A percentile compares a stretch with the other conserved stretches of the same genome.
Evolutionary conservation across 2,329 filamentous ascomycete genomes (phyloP).

Genomic region (Talaromyces albobiverticillius): DNA sequence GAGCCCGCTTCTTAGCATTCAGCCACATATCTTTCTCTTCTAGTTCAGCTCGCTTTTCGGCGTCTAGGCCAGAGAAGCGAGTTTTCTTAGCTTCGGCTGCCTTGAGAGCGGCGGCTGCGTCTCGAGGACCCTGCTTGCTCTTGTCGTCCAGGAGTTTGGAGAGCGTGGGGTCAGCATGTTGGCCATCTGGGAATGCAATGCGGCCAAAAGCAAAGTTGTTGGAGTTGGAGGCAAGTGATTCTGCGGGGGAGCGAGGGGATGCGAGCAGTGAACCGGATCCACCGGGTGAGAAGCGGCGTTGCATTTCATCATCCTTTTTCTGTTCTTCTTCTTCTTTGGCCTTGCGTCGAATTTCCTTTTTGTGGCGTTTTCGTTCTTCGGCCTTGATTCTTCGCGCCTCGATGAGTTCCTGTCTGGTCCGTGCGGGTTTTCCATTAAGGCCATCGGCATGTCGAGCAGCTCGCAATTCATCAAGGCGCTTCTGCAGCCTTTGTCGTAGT

Average conservation of each 20-base stretch:
- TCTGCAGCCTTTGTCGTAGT: conserved; percentile 73
- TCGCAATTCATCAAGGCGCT: conserved; percentile 79
- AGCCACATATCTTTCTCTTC: conserved; percentile 94
- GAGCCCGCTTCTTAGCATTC: conserved; percentile 80
- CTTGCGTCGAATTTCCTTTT: conserved; percentile 76
- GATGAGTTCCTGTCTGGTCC: conserved; percentile 86
- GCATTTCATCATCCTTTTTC: conserved; percentile 56
- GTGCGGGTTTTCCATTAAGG: conserved; percentile 73
- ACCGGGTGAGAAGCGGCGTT: conserved; percentile 54
- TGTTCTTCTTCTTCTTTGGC: conserved; percentile 77
- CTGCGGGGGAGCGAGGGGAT: conserved; percentile 51
- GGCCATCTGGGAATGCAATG: conserved; percentile 85
- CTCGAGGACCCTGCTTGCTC: conserved; percentile 78
- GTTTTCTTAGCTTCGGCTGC: conserved; percentile 83
- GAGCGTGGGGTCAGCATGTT: conserved; percentile 70
- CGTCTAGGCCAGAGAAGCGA: conserved; percentile 71
- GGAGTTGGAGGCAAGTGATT: conserved; percentile 38
- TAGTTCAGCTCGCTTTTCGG: conserved; percentile 78
- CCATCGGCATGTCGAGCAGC: conserved; percentile 85
- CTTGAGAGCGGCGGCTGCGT: conserved; percentile 80
- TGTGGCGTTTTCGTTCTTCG: conserved; percentile 79
- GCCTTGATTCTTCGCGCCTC: conserved; percentile 86
- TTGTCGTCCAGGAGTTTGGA: conserved; percentile 61
- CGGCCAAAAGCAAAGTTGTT: conserved; percentile 81
- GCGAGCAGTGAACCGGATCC: conserved; percentile 58